phyloP scores from a whole-genome alignment of 2,329 filamentous ascomycete genomes.

The Apiospora pterosperma region DNA sequence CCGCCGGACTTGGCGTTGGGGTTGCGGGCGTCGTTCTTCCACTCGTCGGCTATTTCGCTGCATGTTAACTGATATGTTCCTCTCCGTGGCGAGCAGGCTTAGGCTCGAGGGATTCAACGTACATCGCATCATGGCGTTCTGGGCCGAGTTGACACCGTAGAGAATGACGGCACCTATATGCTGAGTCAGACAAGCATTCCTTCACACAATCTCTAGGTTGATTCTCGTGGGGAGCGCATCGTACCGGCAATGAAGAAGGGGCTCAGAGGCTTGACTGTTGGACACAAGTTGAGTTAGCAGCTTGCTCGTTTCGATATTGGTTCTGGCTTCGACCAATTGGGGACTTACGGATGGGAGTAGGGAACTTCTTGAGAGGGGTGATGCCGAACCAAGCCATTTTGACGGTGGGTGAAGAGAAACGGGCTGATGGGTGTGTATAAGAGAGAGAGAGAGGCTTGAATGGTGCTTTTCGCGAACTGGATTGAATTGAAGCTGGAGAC shows the following conservation, averaged over 20 bases:
- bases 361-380: conserved; percentile 72
- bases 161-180: conserved; percentile 73
- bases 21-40: conserved; percentile 96
- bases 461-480: too few relatives aligned
- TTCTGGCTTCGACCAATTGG: not conserved
- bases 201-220: not conserved
- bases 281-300: conserved; percentile 27
- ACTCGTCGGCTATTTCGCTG: conserved; percentile 70
- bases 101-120: conserved; percentile 27
- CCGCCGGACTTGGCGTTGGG: conserved; percentile 49
- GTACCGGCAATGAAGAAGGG: conserved; percentile 95
- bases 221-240: conserved; percentile 30
- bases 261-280: conserved; percentile 79
- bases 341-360: conserved; percentile 70
- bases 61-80: conserved; percentile 20
- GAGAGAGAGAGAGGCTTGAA: not conserved
- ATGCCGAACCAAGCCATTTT: conserved; percentile 74
- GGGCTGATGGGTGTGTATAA: conserved; percentile 21
- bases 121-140: conserved; percentile 77
- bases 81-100: conserved; percentile 7
- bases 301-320: conserved; percentile 13
- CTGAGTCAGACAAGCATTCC: conserved; percentile 18
- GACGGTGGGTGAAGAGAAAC: conserved; percentile 36
- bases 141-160: conserved; percentile 86
- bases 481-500: not conserved